Base-by-base conservation (phyloP, 768 basidiomycete species). In the Amylocystis lapponica region DNA sequence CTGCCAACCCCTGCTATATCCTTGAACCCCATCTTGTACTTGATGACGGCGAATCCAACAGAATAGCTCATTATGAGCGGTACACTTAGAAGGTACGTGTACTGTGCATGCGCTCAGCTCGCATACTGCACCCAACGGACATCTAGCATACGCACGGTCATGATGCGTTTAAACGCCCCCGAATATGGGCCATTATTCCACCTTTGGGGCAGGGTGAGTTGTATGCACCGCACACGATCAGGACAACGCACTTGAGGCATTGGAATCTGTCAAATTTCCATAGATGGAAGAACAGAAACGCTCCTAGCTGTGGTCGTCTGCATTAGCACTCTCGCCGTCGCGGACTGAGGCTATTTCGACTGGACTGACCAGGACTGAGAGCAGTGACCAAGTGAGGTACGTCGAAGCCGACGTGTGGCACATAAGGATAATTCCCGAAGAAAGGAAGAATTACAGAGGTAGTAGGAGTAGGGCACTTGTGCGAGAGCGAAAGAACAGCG, bases 181-280 rank as follows among this genome's bases (percentile, higher is more conserved):
- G 79, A 73, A 46, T 77, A 62, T 3, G 74, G 71, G 1, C 80
- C 83, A 22, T 72, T 75, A 53, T 81, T 76, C 83, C 84, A 87
- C 58, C 85, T 86, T 31, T 23, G 45, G 27, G 42, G 22, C 39
- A 19, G 27, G 36, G 27, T 23, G 8, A 14, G 33, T 19, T 21
- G 30, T 20, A 6, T 32, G 10, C 11, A 9, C 25, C 8, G 19
- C n/a, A 29, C 9, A 5, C 3, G 8, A 32, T 1, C 13, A 11
- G 31, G 1, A 5, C 7, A 7, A 56, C 74, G 50, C 46, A 84
- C 83, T 55, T 79, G 41, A 89, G 58, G 58, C 85, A 88, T 52
- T 71, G 75, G 68, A 90, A 90, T 45, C 74, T 71, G 58, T 90
- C 87, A 56, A 84, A 90, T 5, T 81, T 80, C 81, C 83, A 89